Conservation (phyloP, 2,329 filamentous ascomycete species). For the Pseudocercospora musae region DNA sequence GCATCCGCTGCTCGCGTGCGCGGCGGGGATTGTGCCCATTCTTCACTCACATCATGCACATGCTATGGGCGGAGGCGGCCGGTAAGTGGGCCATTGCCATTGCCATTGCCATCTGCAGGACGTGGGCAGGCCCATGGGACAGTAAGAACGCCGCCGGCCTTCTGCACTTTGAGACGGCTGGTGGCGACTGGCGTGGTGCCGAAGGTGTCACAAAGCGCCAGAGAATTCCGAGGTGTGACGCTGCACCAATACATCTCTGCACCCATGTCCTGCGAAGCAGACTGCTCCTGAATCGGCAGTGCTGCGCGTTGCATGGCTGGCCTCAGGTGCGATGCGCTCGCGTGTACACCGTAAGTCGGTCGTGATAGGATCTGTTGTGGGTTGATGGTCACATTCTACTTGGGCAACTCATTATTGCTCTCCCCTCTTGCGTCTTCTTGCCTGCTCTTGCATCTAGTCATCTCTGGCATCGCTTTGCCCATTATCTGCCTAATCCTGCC, state of each 20-base stretch:
- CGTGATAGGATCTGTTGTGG: conserved; percentile 12
- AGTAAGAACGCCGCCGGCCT: not conserved
- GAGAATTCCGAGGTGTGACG: conserved; percentile 17
- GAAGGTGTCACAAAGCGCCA: conserved; percentile 22
- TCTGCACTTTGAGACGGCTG: conserved; percentile 6
- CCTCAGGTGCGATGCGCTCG: conserved; percentile 15
- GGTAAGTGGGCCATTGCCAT: not conserved
- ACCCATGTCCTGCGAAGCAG: conserved; percentile 10
- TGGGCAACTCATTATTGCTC: not conserved
- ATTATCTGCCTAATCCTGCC: not conserved
- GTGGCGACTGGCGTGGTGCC: too few species aligned
- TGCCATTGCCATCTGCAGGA: too few species aligned
- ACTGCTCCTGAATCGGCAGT: conserved; percentile 11
- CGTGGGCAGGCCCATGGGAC: too few species aligned
- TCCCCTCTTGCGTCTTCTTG: not conserved
- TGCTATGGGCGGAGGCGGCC: not conserved
- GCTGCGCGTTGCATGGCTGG: conserved; percentile 16
- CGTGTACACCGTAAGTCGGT: conserved; percentile 22
- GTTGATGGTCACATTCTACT: conserved; percentile 4
- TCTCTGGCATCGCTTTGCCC: not conserved
- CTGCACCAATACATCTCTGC: conserved; percentile 20
- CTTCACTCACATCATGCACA: conserved; percentile 2
- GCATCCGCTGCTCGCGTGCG: not conserved
- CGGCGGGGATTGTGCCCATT: not conserved
- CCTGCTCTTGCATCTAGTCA: not conserved